Evolutionary conservation across 2,329 filamentous ascomycete genomes (phyloP).

Genomic region (Pseudogymnoascus sp.): DNA sequence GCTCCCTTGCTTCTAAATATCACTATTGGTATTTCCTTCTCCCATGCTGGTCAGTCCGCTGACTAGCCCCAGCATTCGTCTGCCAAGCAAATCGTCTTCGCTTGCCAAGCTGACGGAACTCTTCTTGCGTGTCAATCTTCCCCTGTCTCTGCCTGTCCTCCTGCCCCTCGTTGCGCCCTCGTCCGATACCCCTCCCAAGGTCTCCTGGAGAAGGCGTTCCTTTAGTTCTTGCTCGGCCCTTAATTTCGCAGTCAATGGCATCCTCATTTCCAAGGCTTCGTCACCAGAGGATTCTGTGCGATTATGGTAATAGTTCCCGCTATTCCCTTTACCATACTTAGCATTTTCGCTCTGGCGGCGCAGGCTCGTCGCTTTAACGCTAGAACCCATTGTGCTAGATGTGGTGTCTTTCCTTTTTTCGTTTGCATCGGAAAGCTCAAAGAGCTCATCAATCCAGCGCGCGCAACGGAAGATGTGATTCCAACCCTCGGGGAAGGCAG

Average conservation of each 20-base stretch:
- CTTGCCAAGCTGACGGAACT: slow-evolving; percentile 47
- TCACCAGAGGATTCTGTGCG: slow-evolving; percentile 44
- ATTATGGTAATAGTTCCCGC: slow-evolving; percentile 14
- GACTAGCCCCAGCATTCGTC: slow-evolving; percentile 47
- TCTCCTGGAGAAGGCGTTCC: slow-evolving; percentile 22
- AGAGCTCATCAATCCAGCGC: slow-evolving; percentile 74
- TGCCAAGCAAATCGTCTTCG: slow-evolving; percentile 47
- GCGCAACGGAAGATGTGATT: slow-evolving; percentile 73
- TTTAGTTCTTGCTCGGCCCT: slow-evolving; percentile 37
- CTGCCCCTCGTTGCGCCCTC: slow-evolving; percentile 25
- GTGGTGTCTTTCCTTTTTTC: slow-evolving; percentile 28
- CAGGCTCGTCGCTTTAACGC: slow-evolving; percentile 10
- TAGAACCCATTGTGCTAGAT: slow-evolving; percentile 13
- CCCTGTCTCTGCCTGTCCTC: slow-evolving; percentile 12
- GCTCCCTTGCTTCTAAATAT: not conserved
- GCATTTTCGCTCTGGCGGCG: slow-evolving; percentile 11
- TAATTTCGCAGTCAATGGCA: slow-evolving; percentile 35
- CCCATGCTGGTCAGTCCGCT: slow-evolving; percentile 41
- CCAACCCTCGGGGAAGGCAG: slow-evolving; percentile 84
- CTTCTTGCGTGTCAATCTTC: slow-evolving; percentile 29
- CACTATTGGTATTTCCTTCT: slow-evolving; percentile 12
- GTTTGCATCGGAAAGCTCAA: slow-evolving; percentile 44
- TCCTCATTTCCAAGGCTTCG: slow-evolving; percentile 79
- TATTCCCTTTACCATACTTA: not conserved
- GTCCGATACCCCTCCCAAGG: slow-evolving; percentile 12